Conservation (phyloP, 257 asterid species). For the Solanum bulbocastanum region DNA sequence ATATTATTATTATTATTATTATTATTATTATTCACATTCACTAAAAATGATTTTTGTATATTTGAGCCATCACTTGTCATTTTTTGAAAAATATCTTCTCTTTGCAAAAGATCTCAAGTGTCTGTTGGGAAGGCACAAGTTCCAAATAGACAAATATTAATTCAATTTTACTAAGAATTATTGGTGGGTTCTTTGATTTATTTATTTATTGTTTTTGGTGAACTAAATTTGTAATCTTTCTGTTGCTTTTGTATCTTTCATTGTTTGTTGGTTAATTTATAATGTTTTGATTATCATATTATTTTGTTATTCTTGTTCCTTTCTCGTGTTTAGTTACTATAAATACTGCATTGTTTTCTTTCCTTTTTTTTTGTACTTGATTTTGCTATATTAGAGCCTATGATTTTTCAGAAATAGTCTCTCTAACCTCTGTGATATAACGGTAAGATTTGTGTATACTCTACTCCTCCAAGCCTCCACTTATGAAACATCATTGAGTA, state of each 20-base stretch:
- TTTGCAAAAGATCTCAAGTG: neutral
- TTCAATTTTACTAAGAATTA: neutral
- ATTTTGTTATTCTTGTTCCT: no score
- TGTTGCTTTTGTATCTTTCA: neutral
- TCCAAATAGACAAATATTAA: neutral
- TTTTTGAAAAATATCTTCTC: neutral
- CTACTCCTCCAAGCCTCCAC: no score
- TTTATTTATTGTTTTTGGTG: neutral
- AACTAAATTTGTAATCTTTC: neutral
- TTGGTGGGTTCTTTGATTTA: neutral
- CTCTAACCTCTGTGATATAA: no score
- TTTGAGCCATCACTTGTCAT: neutral
- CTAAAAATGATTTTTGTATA: neutral
- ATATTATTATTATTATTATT: neutral
- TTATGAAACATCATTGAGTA: no score
- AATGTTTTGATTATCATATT: no score
- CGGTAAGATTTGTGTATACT: no score
- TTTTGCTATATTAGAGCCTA: neutral
- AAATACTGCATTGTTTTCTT: neutral
- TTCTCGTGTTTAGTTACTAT: neutral
- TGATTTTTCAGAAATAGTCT: rapidly evolving
- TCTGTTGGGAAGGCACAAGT: neutral
- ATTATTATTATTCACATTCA: neutral
- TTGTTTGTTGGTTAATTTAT: no score
- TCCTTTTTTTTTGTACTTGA: no score